phyloP scores from a whole-genome alignment of 768 basidiomycete genomes.

The Suillus cothurnatus region DNA sequence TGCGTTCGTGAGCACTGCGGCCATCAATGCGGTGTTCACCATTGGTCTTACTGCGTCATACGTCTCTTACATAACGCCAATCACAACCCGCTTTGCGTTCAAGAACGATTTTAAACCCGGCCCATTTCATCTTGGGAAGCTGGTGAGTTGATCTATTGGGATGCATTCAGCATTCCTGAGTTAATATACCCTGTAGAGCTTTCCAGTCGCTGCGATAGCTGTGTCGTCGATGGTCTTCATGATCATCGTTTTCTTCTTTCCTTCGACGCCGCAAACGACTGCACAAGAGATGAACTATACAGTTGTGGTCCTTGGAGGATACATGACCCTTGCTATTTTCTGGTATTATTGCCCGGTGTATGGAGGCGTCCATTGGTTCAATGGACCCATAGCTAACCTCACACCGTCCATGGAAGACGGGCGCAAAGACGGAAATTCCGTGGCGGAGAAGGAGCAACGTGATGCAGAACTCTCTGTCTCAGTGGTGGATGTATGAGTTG shows the following conservation, averaged over 20 bases:
- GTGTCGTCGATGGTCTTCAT: conserved; percentile 2
- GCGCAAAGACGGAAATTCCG: not conserved
- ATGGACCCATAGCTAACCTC: not conserved
- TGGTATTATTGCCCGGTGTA: conserved; percentile 1
- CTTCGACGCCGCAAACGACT: not conserved
- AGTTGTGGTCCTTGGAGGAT: not conserved
- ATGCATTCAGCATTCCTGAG: not conserved
- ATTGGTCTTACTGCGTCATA: not conserved
- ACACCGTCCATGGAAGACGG: not conserved
- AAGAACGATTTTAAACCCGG: conserved; percentile 1
- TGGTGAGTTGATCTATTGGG: not conserved
- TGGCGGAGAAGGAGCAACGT: not conserved
- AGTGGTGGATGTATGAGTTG: not conserved
- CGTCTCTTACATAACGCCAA: not conserved
- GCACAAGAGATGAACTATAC: conserved; percentile 1
- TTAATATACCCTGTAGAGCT: not conserved
- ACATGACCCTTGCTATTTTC: not conserved
- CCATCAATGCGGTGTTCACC: not conserved
- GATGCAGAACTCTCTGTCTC: not conserved
- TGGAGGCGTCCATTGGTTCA: conserved; percentile 1
- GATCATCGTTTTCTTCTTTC: conserved; percentile 2
- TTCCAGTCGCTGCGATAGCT: not conserved
- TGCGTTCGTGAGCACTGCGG: conserved; percentile 1
- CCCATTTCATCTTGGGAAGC: not conserved
- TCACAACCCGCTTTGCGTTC: not conserved